Conservation (phyloP, 768 basidiomycete genomes). For the Pleurotus tuber-regium region DNA sequence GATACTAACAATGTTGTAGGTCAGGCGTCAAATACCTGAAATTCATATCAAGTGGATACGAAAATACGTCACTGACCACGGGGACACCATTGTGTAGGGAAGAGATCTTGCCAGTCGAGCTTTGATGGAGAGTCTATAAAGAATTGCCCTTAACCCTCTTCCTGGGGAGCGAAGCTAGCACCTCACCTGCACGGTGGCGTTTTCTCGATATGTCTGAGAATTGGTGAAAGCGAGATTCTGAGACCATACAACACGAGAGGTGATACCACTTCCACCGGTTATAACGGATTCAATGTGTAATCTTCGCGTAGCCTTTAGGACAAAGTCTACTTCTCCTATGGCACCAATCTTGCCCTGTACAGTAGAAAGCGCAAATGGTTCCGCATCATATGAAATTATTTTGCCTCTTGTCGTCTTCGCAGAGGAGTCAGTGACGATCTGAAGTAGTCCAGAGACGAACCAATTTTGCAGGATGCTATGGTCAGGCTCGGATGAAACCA, state of each 20-base stretch:
- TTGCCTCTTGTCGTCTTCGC: slow-evolving; percentile 61
- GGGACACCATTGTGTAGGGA: slow-evolving; percentile 42
- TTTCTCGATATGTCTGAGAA: slow-evolving; percentile 55
- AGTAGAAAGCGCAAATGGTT: slow-evolving; percentile 52
- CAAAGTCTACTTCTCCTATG: slow-evolving; percentile 54
- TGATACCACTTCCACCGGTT: slow-evolving; percentile 55
- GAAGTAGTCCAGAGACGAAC: slow-evolving; percentile 71
- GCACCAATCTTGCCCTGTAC: slow-evolving; percentile 39
- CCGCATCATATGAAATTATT: slow-evolving; percentile 55
- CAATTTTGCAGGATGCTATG: slow-evolving; percentile 70
- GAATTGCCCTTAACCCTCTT: slow-evolving; percentile 3
- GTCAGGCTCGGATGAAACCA: slow-evolving; percentile 64
- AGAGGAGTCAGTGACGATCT: slow-evolving; percentile 67
- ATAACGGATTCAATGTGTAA: slow-evolving; percentile 63
- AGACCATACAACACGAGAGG: slow-evolving; percentile 53
- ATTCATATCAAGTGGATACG: slow-evolving; percentile 45
- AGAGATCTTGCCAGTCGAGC: slow-evolving; percentile 30
- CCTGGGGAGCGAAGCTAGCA: neutral
- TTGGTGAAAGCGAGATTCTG: slow-evolving; percentile 64
- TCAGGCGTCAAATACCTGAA: slow-evolving; percentile 34
- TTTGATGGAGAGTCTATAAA: slow-evolving; percentile 38
- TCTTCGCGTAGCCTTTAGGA: slow-evolving; percentile 54
- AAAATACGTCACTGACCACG: slow-evolving; percentile 38
- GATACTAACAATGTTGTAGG: slow-evolving; percentile 32
- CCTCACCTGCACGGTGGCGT: slow-evolving; percentile 38